A percentile compares a stretch with the other conserved stretches of the same genome.
Conservation (phyloP, 495 filamentous ascomycete genomes). For the Sporormia fimetaria region DNA sequence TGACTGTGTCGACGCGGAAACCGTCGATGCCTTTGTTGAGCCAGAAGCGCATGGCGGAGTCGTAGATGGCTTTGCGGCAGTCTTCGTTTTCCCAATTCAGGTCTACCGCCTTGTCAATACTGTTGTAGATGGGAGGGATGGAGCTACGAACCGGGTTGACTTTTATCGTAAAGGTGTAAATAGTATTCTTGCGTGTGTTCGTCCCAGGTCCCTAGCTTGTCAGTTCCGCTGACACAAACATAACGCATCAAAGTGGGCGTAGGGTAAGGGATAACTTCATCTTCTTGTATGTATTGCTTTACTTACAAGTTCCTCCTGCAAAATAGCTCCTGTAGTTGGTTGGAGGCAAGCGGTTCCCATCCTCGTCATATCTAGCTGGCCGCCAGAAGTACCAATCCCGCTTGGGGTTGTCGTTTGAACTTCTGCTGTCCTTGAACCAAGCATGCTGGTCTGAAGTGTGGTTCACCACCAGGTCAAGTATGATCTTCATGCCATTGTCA, state of each 20-base stretch:
- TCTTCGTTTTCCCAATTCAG: slow-evolving; percentile 32
- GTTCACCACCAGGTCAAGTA: slow-evolving; percentile 30
- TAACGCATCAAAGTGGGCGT: no score
- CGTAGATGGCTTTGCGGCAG: slow-evolving; percentile 25
- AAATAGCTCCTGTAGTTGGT: slow-evolving; percentile 31
- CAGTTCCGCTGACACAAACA: no score
- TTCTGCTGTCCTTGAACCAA: slow-evolving; percentile 30
- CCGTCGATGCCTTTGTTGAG: slow-evolving; percentile 30
- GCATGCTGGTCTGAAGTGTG: slow-evolving; percentile 28
- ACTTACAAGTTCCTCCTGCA: slow-evolving; percentile 17
- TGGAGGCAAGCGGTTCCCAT: slow-evolving; percentile 27
- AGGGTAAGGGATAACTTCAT: no score
- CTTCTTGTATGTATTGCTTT: neutral
- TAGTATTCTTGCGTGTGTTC: slow-evolving; percentile 32
- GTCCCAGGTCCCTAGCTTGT: slow-evolving; percentile 28
- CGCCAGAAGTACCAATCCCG: slow-evolving; percentile 33
- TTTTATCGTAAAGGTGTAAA: slow-evolving; percentile 28
- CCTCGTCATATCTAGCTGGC: slow-evolving; percentile 25
- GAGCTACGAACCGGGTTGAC: no score
- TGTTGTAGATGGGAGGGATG: no score
- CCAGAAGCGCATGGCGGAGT: slow-evolving; percentile 30
- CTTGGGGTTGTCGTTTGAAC: slow-evolving; percentile 23
- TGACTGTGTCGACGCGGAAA: slow-evolving; percentile 32
- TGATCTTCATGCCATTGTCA: slow-evolving; percentile 23
- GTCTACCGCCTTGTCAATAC: no score